These are phyloP conservation scores for Apiotrichum mycotoxinovorans DNA, from an alignment of 1,284 basidiomycete genomes.

Conservation along the genomic window DNA sequence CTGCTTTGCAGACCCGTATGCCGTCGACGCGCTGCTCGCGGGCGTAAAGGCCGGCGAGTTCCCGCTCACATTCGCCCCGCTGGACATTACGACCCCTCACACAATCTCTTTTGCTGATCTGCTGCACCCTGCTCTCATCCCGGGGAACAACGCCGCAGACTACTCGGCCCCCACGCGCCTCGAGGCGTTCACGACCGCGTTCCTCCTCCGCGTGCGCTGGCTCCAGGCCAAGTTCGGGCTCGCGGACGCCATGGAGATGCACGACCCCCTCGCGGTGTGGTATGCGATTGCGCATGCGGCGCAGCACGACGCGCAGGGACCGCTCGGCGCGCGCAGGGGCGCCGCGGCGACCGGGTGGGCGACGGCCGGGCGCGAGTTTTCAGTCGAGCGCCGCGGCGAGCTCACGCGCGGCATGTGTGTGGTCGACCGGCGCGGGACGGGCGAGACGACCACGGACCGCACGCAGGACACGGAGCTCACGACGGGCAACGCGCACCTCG, in stretches of 20 bases:
- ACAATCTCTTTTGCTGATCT: constrained; percentile 64
- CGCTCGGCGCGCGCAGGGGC: background rate
- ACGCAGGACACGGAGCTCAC: constrained; percentile 30
- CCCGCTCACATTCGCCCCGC: constrained; percentile 65
- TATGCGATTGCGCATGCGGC: constrained; percentile 57
- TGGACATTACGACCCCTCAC: constrained; percentile 77
- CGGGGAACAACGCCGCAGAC: constrained; percentile 36
- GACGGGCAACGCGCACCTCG: background rate
- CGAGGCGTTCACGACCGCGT: constrained; percentile 70
- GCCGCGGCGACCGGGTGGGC: constrained; percentile 38
- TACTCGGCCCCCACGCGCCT: constrained; percentile 43
- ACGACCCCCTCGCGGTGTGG: constrained; percentile 51
- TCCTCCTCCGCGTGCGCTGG: constrained; percentile 69
- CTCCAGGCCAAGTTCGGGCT: constrained; percentile 62
- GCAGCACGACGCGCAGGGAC: constrained; percentile 16
- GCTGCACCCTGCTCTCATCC: constrained; percentile 56
- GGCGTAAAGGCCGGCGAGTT: constrained; percentile 34
- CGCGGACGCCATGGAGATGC: constrained; percentile 77
- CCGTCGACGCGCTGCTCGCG: constrained; percentile 59
- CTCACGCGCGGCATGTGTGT: constrained; percentile 53
- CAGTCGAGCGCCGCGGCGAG: constrained; percentile 50
- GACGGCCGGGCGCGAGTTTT: constrained; percentile 40
- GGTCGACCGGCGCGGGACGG: constrained; percentile 48
- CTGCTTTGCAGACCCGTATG: constrained; percentile 88
- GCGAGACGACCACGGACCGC: constrained; percentile 29